Evolutionary conservation across 2,329 filamentous ascomycete genomes (phyloP).

Genomic region (Pseudocercospora musae): DNA sequence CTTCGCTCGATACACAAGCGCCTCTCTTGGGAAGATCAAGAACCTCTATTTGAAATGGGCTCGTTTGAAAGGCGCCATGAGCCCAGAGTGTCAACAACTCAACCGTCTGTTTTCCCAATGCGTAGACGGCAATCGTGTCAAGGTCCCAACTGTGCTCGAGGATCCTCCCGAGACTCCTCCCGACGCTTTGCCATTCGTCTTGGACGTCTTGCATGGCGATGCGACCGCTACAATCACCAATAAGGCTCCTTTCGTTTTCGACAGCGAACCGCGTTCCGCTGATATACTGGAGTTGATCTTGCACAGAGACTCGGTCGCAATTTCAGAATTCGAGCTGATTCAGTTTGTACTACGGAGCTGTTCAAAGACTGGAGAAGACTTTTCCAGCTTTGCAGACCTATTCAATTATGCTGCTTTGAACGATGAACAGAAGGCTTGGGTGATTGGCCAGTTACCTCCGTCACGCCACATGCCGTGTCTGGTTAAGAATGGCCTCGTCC

Average conservation of each 20-base stretch:
- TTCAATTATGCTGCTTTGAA: slow-evolving; percentile 5
- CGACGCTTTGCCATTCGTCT: slow-evolving; percentile 1
- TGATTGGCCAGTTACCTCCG: neutral
- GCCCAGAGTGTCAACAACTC: slow-evolving; percentile 11
- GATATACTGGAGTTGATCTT: slow-evolving; percentile 4
- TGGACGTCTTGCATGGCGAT: slow-evolving; percentile 4
- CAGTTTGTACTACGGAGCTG: neutral
- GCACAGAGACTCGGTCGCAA: neutral
- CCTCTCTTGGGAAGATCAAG: slow-evolving; percentile 10
- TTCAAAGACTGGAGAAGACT: neutral
- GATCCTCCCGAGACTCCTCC: neutral
- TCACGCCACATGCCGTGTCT: neutral
- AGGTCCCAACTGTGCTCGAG: slow-evolving; percentile 3
- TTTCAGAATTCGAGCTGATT: slow-evolving; percentile 7
- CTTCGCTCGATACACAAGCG: slow-evolving; percentile 5
- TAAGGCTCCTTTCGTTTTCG: neutral
- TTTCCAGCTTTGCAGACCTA: neutral
- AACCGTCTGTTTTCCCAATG: slow-evolving; percentile 11
- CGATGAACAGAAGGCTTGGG: neutral
- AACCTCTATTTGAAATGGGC: slow-evolving; percentile 13
- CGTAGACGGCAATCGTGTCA: slow-evolving; percentile 8
- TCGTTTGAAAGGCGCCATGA: slow-evolving; percentile 3
- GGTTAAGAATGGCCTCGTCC: slow-evolving; percentile 2
- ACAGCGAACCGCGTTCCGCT: neutral
- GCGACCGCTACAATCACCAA: neutral